Conservation (phyloP, 2,329 filamentous ascomycete species). For the Neonectria sp. region DNA sequence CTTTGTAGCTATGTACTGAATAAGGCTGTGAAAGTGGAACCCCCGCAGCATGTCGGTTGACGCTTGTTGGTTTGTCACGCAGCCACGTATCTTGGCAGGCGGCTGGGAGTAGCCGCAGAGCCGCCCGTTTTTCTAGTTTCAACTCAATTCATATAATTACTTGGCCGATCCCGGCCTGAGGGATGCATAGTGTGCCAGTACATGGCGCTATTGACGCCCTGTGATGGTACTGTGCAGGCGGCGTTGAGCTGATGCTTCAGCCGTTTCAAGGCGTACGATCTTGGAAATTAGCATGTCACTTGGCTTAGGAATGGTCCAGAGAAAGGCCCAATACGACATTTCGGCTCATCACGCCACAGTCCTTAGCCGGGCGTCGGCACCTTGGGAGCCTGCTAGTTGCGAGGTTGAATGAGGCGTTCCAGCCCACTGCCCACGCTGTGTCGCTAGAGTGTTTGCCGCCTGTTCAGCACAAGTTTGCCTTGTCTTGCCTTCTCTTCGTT, state of each 20-base stretch:
- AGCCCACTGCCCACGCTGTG: background rate
- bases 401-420: background rate
- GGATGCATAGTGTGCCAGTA: background rate
- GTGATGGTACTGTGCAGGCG: background rate
- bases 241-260: background rate
- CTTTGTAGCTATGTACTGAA: background rate
- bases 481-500: background rate
- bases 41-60: background rate
- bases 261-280: background rate
- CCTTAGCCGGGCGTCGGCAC: background rate
- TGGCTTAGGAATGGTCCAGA: background rate
- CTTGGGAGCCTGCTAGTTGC: background rate
- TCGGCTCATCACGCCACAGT: background rate
- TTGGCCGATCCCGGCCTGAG: no score
- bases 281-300: background rate
- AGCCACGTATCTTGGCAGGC: background rate
- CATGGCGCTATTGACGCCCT: constrained; percentile 1
- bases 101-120: background rate
- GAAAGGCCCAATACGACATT: background rate
- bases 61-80: background rate
- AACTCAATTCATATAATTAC: background rate
- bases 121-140: background rate
- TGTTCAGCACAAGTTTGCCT: background rate
- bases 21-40: constrained; percentile 6
- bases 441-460: background rate